phyloP scores from a whole-genome alignment of 208 protist genomes.

The Wallacemonas sp. region DNA sequence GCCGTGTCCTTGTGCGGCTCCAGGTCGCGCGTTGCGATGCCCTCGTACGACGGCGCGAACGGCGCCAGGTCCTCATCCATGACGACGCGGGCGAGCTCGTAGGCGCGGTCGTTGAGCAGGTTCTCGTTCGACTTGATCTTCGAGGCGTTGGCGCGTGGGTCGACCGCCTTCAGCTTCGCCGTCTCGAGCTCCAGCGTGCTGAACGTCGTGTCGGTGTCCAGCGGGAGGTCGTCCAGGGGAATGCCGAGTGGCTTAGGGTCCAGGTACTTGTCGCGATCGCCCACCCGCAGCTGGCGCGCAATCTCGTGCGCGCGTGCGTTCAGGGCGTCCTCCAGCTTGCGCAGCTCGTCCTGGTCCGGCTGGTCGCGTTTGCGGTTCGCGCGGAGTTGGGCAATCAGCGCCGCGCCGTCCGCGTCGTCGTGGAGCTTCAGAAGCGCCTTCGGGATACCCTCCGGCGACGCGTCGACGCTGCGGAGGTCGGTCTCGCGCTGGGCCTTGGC shows the following conservation, averaged over 20 bases:
- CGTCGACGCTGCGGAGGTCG: slow-evolving; percentile 47
- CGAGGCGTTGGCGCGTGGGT: slow-evolving; percentile 35
- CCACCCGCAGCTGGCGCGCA: slow-evolving; percentile 31
- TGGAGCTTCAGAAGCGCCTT: slow-evolving; percentile 53
- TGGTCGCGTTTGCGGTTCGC: slow-evolving; percentile 25
- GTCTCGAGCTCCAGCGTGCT: slow-evolving; percentile 62
- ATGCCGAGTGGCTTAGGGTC: slow-evolving; percentile 53
- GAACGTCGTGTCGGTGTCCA: slow-evolving; percentile 58
- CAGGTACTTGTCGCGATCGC: slow-evolving; percentile 47
- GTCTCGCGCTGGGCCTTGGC: slow-evolving; percentile 43
- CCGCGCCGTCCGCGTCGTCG: slow-evolving; percentile 31
- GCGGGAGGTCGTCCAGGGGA: slow-evolving; percentile 55
- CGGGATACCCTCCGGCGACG: slow-evolving; percentile 37
- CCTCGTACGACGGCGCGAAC: slow-evolving; percentile 55
- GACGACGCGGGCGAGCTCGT: slow-evolving; percentile 51
- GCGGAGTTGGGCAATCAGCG: slow-evolving; percentile 46
- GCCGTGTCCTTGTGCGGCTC: slow-evolving; percentile 59
- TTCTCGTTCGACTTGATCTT: slow-evolving; percentile 45
- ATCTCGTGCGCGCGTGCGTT: slow-evolving; percentile 51
- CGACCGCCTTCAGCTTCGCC: slow-evolving; percentile 39
- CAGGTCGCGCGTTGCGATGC: slow-evolving; percentile 51
- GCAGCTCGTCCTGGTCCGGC: slow-evolving; percentile 24
- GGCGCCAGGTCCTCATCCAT: slow-evolving; percentile 62
- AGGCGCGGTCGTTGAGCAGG: slow-evolving; percentile 63
- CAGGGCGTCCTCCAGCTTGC: slow-evolving; percentile 33